Base-by-base conservation (phyloP, 768 basidiomycete genomes). In the Mycena capillaripes region DNA sequence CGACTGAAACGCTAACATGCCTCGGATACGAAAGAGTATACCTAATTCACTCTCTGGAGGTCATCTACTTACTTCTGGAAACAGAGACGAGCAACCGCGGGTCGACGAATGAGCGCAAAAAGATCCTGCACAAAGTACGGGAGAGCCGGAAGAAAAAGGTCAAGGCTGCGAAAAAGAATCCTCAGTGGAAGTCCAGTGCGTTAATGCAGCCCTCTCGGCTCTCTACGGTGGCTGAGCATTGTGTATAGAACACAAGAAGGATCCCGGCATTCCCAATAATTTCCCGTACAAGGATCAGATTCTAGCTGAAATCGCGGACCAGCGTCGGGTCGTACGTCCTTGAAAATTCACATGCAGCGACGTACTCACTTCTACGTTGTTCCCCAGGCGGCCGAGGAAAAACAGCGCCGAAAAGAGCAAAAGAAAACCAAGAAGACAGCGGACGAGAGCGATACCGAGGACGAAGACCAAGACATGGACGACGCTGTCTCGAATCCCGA, bases 261-360 rank as follows among this genome's bases (percentile, higher is more conserved):
- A 98, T 81, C 95, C 94, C 34, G 97, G 97, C 53, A 96, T 98
- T 75, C 97, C 97, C 9, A 97, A 94, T 82, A 92, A 91, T 70
- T 96, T 96, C 83, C 96, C 95, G 5, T 97, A 92, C 87, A 98
- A 97, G 83, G 97, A 97, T 77, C 92, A 96, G 82, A 93, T 98
- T 73, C 85, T 98, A 32, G 97, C 96, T 6, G 97, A 98, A 78
- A 88, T 97, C 61, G 92, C 92, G 53, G 94, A 94, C 76, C 89
- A 95, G 78, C 91, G 96, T 72, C 87, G 94, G 77, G 82, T 86
- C 73, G 96, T 96, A 77, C 77, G 89, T 63, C n/a, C 27, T n/a
- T 81, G 16, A 23, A 57, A 40, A 29, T 2, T 10, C 16, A 34
- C 21, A 27, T 50, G 5, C 19, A 16, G 30, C 19, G 21, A 46